Percentiles rank a stretch among this genome's conserved stretches.
These are phyloP conservation scores for Hansenula sp. DNA, from an alignment of 1,139 yeast genomes.

Conservation along the genomic window DNA sequence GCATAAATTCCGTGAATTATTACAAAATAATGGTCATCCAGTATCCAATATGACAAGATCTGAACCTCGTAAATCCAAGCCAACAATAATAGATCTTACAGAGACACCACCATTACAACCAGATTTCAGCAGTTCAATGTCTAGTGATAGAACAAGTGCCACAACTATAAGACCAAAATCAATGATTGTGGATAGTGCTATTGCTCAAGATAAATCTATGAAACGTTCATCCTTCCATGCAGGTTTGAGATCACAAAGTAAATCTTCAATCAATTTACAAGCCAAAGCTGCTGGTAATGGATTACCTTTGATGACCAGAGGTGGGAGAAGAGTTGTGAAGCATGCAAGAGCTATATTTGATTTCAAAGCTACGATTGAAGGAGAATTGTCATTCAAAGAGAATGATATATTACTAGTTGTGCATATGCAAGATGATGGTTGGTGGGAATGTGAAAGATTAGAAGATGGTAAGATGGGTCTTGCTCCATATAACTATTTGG, in stretches of 20 bases:
- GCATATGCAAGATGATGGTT: slow-evolving; percentile 79
- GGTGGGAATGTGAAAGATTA: slow-evolving; percentile 82
- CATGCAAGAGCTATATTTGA: slow-evolving; percentile 68
- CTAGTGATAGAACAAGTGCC: slow-evolving; percentile 22
- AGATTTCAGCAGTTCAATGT: slow-evolving; percentile 26
- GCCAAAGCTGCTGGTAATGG: slow-evolving; percentile 23
- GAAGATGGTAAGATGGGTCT: slow-evolving; percentile 61
- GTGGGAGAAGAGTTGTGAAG: slow-evolving; percentile 46
- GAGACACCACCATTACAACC: slow-evolving; percentile 3
- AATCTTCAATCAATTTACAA: slow-evolving; percentile 23
- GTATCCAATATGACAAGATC: not conserved
- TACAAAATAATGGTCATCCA: slow-evolving; percentile 3
- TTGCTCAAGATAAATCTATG: slow-evolving; percentile 17
- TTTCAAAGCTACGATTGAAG: slow-evolving; percentile 74
- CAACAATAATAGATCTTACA: slow-evolving; percentile 3
- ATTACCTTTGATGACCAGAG: slow-evolving; percentile 35
- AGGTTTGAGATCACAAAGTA: slow-evolving; percentile 20
- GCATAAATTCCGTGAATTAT: slow-evolving; percentile 19
- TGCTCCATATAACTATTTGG: slow-evolving; percentile 75
- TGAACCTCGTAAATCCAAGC: not conserved
- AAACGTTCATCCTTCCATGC: slow-evolving; percentile 25
- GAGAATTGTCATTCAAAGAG: slow-evolving; percentile 69
- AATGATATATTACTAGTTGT: slow-evolving; percentile 70
- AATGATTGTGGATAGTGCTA: slow-evolving; percentile 28
- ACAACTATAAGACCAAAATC: slow-evolving; percentile 37